Evolutionary conservation across 2,329 filamentous ascomycete genomes (phyloP), one percentile per base, ranked within the genome.

Genomic region (Phyllosticta capitalensis): DNA sequence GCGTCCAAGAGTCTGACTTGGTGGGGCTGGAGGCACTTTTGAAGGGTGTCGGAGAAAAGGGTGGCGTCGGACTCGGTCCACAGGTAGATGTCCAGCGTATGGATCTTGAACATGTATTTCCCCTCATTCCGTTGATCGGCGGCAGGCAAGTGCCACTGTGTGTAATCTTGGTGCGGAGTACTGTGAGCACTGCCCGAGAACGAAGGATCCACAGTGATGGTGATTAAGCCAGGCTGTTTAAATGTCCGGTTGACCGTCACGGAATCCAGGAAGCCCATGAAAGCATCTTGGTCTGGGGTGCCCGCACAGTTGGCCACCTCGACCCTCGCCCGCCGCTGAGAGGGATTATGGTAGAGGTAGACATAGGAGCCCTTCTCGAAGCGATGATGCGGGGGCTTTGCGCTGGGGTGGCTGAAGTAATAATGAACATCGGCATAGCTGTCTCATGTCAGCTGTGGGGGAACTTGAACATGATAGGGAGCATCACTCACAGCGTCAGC

Each of bases 341-440:
- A 78, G 12, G 87, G 81, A 69, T 89, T 87, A 71, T 91, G 86
- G 70, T 90, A 91, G 5, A 92, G 77, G 69, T 92, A 92, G 60
- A 92, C 81, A 70, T 92, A 92, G 7, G 87, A 91, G 53, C 85
- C 82, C 71, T 88, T 88, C 72, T 90, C 86, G 71, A 92, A 92
- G 56, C 88, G 84, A 72, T 92, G 87, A 71, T 92, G 89, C n/a
- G 80, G 83, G 28, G 88, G 88, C 60, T 81, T 84, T 60, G 80
- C 78, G 5, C 79, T 79, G 2, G 86, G 84, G n/a, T 84, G 80
- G 24, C 82, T 81, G 74, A 91, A 90, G 73, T 85, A 90, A 73
- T 91, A 92, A 71, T 92, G 89, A 58, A 91, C 71, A 68, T 92
- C 89, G 63, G 83, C 87, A 67, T 89, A 91, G 67, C 88, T 92